Evolutionary conservation across 2,329 filamentous ascomycete genomes (phyloP).

Genomic region (Claviceps citrina): DNA sequence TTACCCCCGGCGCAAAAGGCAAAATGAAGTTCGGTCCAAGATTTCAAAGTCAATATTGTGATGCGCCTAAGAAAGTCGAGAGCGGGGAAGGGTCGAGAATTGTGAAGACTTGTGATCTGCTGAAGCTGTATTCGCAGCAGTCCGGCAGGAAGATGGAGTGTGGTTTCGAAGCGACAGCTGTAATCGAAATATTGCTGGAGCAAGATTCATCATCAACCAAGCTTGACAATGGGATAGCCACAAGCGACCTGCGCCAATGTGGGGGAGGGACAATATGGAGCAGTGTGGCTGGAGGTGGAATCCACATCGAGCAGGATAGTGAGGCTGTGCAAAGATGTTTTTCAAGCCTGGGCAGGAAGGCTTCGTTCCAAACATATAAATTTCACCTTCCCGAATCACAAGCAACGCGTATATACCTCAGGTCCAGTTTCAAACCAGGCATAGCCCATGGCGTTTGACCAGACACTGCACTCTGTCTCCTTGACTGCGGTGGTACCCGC

Average conservation of each 20-base stretch:
- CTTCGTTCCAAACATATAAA: too few relatives aligned
- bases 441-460: conserved; percentile 10
- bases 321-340: too few relatives aligned
- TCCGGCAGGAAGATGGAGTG: neutral
- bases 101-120: neutral
- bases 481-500: neutral
- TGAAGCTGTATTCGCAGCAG: neutral
- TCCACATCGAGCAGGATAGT: too few relatives aligned
- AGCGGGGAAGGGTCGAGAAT: neutral
- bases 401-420: too few relatives aligned
- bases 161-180: conserved; percentile 2
- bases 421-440: conserved; percentile 19
- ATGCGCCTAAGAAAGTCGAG: neutral
- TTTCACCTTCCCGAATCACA: too few relatives aligned
- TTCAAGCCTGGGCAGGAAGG: too few relatives aligned
- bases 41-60: neutral
- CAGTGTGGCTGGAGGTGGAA: too few relatives aligned
- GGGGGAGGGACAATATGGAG: too few relatives aligned
- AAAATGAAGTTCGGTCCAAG: neutral
- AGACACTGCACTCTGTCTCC: conserved; percentile 7
- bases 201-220: neutral
- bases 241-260: too few relatives aligned
- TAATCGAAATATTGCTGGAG: neutral
- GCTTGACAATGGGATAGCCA: too few relatives aligned
- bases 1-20: neutral